These are phyloP conservation scores for Aspergillus saccharolyticus DNA, from an alignment of 495 filamentous ascomycete species.

Conservation along the genomic window DNA sequence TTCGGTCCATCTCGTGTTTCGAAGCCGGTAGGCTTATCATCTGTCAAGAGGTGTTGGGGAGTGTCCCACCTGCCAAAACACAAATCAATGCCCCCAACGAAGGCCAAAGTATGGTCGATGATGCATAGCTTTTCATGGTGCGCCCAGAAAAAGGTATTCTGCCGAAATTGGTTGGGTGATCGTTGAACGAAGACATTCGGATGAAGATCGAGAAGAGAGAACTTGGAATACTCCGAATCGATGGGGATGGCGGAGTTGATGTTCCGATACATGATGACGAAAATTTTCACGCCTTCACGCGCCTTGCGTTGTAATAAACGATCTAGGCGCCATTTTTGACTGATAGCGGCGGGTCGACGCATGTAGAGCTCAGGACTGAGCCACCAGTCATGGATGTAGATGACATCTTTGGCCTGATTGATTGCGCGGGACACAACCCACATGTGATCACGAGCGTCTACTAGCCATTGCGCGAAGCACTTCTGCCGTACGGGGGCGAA, in stretches of 20 bases:
- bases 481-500: conserved; percentile 85
- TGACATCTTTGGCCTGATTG: conserved; percentile 95
- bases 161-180: conserved; percentile 94
- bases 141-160: conserved; percentile 99
- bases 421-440: conserved; percentile 98
- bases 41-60: conserved; percentile 80
- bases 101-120: conserved; percentile 93
- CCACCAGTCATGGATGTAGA: conserved; percentile 99
- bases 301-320: conserved; percentile 92
- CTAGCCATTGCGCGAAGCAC: conserved; percentile 93
- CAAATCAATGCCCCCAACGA: conserved; percentile 93
- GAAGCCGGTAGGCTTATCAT: conserved; percentile 95
- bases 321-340: conserved; percentile 97
- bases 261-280: conserved; percentile 97
- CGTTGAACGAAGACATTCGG: conserved; percentile 94
- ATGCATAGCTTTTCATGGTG: conserved; percentile 97
- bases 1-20: conserved; percentile 70
- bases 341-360: conserved; percentile 90
- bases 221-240: conserved; percentile 98
- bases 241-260: conserved; percentile 97
- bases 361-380: conserved; percentile 94
- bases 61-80: conserved; percentile 98
- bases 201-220: conserved; percentile 91
- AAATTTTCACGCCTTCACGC: conserved; percentile 92
- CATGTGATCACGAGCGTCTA: conserved; percentile 97